phyloP scores from a whole-genome alignment of 2,329 filamentous ascomycete species.

The Emergomyces orientalis region DNA sequence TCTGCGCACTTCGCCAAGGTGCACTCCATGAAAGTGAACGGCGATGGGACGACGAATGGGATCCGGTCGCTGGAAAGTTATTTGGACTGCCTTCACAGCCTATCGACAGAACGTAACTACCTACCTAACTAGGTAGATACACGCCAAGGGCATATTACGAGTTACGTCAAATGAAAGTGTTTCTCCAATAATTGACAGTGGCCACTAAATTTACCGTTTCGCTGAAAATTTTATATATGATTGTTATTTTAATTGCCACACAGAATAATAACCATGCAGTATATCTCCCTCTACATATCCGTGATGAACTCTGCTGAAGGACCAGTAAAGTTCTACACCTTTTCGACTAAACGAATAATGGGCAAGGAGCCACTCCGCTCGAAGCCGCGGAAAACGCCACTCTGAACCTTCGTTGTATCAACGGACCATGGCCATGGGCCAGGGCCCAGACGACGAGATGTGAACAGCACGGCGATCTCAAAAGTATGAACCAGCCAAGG shows the following conservation, averaged over 20 bases:
- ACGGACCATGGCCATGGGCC: background rate
- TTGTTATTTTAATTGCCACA: background rate
- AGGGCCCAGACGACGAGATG: background rate
- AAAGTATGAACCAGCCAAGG: background rate
- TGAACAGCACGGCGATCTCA: background rate
- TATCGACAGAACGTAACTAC: background rate
- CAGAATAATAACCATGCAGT: background rate
- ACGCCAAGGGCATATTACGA: background rate
- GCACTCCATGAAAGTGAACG: constrained; percentile 64
- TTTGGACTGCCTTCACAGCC: constrained; percentile 41
- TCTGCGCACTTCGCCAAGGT: constrained; percentile 56
- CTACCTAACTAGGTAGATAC: background rate
- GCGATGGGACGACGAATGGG: constrained; percentile 91
- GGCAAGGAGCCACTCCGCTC: background rate
- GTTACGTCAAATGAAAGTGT: no score
- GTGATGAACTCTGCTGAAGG: background rate
- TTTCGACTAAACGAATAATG: background rate
- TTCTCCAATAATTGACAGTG: background rate
- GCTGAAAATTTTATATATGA: background rate
- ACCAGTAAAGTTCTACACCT: background rate
- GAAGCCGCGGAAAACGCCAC: background rate
- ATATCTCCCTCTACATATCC: background rate
- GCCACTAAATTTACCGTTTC: no score
- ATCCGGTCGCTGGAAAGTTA: constrained; percentile 65
- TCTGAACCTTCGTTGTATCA: background rate